A percentile compares a stretch with the other conserved stretches of the same genome.
Conservation (phyloP, 1,284 basidiomycete genomes). For the Psilocybe mexicana region DNA sequence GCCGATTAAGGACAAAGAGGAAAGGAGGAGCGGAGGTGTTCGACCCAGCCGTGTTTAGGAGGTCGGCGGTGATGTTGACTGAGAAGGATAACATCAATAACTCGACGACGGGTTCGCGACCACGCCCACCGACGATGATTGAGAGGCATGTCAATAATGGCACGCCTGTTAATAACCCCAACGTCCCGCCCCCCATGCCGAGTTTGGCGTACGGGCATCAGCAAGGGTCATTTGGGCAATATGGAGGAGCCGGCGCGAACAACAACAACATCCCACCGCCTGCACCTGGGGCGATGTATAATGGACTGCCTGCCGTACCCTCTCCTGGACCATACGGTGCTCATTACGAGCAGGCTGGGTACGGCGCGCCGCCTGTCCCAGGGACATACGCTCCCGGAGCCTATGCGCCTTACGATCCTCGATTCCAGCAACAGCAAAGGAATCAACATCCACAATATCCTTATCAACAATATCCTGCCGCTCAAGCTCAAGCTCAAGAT, state of each 20-base stretch:
- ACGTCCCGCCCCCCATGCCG: slow-evolving; percentile 10
- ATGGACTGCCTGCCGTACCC: slow-evolving; percentile 14
- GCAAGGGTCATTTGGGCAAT: slow-evolving; percentile 9
- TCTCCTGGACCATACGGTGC: slow-evolving; percentile 17
- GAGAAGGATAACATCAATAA: slow-evolving; percentile 13
- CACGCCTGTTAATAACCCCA: neutral
- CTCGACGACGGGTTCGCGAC: slow-evolving; percentile 13
- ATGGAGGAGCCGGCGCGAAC: neutral
- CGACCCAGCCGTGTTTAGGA: slow-evolving; percentile 26
- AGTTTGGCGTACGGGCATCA: slow-evolving; percentile 14
- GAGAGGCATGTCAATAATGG: slow-evolving; percentile 18
- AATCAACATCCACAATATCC: slow-evolving; percentile 15
- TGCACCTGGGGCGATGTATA: slow-evolving; percentile 8
- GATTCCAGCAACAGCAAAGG: slow-evolving; percentile 19
- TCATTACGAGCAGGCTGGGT: slow-evolving; percentile 23
- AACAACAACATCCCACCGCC: slow-evolving; percentile 10
- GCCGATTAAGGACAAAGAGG: slow-evolving; percentile 22
- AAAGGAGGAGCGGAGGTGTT: slow-evolving; percentile 20
- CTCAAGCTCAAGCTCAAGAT: slow-evolving; percentile 3
- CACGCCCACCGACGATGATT: slow-evolving; percentile 29
- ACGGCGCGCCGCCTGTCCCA: slow-evolving; percentile 23
- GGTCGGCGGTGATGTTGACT: slow-evolving; percentile 26
- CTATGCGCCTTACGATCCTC: slow-evolving; percentile 20
- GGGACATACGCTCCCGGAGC: slow-evolving; percentile 21
- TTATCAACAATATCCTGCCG: slow-evolving; percentile 12